Percentiles rank a stretch among this genome's conserved stretches.
Conservation (phyloP, 805 yeast genomes). For the Sugiyamaella marilandica region DNA sequence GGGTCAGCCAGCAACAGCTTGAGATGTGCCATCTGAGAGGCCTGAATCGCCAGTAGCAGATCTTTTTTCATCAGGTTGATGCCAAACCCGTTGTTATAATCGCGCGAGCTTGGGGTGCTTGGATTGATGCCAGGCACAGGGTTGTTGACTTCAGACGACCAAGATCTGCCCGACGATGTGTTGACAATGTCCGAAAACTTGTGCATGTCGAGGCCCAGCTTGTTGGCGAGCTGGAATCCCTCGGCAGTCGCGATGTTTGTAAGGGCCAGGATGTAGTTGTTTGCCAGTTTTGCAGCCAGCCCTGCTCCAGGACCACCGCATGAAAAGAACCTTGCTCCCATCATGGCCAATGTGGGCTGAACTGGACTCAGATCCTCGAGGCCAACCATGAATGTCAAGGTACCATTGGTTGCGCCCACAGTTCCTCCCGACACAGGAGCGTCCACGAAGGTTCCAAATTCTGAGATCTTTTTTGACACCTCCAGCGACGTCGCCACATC, state of each 20-base stretch:
- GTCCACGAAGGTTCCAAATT: constrained; percentile 42
- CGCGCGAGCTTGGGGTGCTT: constrained; percentile 44
- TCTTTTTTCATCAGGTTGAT: constrained; percentile 37
- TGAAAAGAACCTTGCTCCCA: constrained; percentile 48
- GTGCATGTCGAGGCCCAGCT: constrained; percentile 44
- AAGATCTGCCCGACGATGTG: constrained; percentile 49
- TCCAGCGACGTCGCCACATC: constrained; percentile 45
- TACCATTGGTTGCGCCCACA: constrained; percentile 48
- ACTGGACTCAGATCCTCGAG: constrained; percentile 28
- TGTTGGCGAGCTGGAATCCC: constrained; percentile 48
- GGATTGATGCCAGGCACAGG: constrained; percentile 48
- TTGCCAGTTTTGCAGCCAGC: constrained; percentile 50
- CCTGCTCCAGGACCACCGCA: constrained; percentile 52
- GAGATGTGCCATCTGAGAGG: constrained; percentile 23
- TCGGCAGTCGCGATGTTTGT: constrained; percentile 53
- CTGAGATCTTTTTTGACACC: constrained; percentile 36
- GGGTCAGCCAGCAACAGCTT: constrained; percentile 23
- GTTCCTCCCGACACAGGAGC: constrained; percentile 57
- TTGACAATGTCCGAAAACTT: constrained; percentile 46
- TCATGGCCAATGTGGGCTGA: constrained; percentile 32
- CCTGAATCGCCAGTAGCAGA: constrained; percentile 34
- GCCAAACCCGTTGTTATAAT: constrained; percentile 45
- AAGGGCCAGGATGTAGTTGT: constrained; percentile 49
- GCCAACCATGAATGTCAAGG: constrained; percentile 51
- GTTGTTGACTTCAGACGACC: constrained; percentile 53